Evolutionary conservation across 2,329 filamentous ascomycete genomes (phyloP).

Genomic region (Orbilia blumenaviensis): DNA sequence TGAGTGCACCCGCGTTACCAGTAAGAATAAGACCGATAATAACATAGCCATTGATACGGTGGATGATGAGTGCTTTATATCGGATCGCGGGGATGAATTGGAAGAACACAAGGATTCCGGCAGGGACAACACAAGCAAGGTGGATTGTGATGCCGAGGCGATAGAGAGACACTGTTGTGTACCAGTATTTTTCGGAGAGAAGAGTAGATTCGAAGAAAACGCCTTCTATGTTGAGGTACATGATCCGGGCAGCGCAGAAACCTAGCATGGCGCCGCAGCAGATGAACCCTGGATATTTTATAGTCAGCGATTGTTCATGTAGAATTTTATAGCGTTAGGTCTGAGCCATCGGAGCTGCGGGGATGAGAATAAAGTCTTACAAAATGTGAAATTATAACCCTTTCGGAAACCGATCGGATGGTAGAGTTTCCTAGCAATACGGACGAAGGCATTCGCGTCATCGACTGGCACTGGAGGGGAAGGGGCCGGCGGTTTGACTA

Average conservation of each 20-base stretch:
- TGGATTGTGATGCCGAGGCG: slow-evolving; percentile 64
- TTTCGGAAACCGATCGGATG: slow-evolving; percentile 65
- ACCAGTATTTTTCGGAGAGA: slow-evolving; percentile 64
- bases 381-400: slow-evolving; percentile 69
- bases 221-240: slow-evolving; percentile 64
- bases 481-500: background rate
- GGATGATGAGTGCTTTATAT: slow-evolving; percentile 66
- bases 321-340: too few relatives aligned
- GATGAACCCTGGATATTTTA: slow-evolving; percentile 56
- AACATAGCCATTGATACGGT: slow-evolving; percentile 71
- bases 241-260: slow-evolving; percentile 65
- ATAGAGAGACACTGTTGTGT: slow-evolving; percentile 59
- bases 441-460: slow-evolving; percentile 11
- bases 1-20: slow-evolving; percentile 65
- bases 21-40: slow-evolving; percentile 65
- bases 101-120: slow-evolving; percentile 62
- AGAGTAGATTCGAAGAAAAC: slow-evolving; percentile 58
- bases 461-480: background rate
- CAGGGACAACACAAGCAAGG: slow-evolving; percentile 63
- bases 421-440: slow-evolving; percentile 20
- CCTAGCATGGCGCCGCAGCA: slow-evolving; percentile 64
- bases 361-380: slow-evolving; percentile 56
- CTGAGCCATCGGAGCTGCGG: too few relatives aligned
- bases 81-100: slow-evolving; percentile 66
- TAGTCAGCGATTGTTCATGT: background rate